A percentile compares a stretch with the other conserved stretches of the same genome.
Evolutionary conservation across 2,329 filamentous ascomycete genomes (phyloP).

Genomic region (Lasiodiplodia citricola): DNA sequence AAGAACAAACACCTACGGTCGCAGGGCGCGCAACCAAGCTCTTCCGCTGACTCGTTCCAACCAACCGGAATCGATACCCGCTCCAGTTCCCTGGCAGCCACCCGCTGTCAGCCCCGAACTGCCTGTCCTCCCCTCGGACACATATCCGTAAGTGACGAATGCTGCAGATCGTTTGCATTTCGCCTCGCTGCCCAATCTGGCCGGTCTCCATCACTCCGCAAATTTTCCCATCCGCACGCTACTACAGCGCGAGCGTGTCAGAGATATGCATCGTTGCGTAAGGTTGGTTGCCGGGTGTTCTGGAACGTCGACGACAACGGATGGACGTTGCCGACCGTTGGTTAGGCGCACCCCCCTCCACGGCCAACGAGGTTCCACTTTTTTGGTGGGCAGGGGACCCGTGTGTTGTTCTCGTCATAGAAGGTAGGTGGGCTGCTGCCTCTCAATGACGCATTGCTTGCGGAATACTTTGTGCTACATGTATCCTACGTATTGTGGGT

Average conservation of each 20-base stretch:
- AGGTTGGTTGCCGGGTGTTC: not conserved
- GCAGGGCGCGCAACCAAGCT: not conserved
- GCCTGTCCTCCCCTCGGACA: not conserved
- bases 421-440: no score
- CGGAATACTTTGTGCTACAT: no score
- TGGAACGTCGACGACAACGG: not conserved
- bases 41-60: not conserved
- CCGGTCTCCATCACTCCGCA: not conserved
- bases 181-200: not conserved
- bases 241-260: not conserved
- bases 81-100: not conserved
- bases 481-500: no score
- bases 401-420: no score
- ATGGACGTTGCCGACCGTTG: not conserved
- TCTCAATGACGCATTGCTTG: no score
- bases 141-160: not conserved
- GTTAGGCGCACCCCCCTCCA: not conserved
- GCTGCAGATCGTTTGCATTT: not conserved
- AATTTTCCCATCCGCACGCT: not conserved
- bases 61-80: not conserved
- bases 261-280: not conserved
- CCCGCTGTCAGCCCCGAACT: not conserved
- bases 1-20: not conserved
- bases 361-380: not conserved
- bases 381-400: no score